Evolutionary conservation across 2,329 filamentous ascomycete species (phyloP).

Genomic region (Chaetoscypha palmicola): DNA sequence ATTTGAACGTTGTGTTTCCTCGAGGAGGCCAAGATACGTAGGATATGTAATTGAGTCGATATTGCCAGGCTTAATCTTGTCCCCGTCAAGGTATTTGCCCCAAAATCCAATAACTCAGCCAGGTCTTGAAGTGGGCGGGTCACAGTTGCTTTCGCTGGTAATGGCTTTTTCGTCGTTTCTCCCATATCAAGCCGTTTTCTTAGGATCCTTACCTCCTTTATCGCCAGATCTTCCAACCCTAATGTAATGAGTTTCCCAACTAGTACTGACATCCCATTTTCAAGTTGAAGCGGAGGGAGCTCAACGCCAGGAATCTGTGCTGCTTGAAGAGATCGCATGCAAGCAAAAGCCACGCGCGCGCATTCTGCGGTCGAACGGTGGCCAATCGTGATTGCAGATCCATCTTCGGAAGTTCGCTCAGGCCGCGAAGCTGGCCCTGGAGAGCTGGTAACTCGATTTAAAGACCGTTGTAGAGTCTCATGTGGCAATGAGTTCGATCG

Average conservation of each 20-base stretch:
- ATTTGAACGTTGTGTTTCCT: conserved; percentile 56
- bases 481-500: conserved; percentile 52
- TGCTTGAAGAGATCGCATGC: conserved; percentile 51
- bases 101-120: conserved; percentile 56
- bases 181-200: conserved; percentile 54
- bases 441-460: conserved; percentile 55
- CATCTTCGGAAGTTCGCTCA: conserved; percentile 34
- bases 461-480: conserved; percentile 52
- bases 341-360: conserved; percentile 58
- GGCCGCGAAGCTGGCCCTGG: conserved; percentile 44
- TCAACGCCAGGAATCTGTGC: conserved; percentile 43
- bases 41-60: conserved; percentile 55
- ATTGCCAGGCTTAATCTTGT: conserved; percentile 49
- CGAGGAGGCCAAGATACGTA: conserved; percentile 54
- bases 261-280: conserved; percentile 65
- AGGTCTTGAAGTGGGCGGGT: conserved; percentile 39
- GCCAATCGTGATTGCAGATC: conserved; percentile 26
- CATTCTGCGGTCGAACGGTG: conserved; percentile 48
- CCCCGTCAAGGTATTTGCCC: conserved; percentile 36
- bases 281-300: conserved; percentile 60
- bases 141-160: conserved; percentile 26
- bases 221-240: conserved; percentile 58
- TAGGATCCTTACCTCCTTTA: conserved; percentile 60
- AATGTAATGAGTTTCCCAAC: conserved; percentile 58
- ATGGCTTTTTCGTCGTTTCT: conserved; percentile 22